Evolutionary conservation across 495 filamentous ascomycete species (phyloP).

Genomic region (Xeromyces bisporus): DNA sequence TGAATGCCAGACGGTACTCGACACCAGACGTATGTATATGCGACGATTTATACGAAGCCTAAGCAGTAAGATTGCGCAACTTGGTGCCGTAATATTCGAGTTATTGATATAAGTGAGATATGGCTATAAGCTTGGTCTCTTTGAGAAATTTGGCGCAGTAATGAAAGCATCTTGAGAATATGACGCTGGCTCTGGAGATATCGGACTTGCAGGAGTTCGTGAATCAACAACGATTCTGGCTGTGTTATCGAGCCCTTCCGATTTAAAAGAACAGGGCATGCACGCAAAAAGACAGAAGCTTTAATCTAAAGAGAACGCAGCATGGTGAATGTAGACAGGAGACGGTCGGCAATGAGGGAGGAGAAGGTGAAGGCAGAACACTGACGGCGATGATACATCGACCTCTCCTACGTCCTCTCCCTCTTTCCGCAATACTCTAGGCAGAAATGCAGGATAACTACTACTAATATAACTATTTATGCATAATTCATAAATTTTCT

Average conservation of each 20-base stretch:
- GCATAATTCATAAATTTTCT: no score
- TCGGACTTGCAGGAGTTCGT: no score
- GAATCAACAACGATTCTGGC: no score
- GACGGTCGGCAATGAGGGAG: not conserved
- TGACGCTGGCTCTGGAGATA: not conserved
- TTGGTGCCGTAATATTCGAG: conserved; percentile 2
- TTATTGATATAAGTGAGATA: conserved; percentile 1
- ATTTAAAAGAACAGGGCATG: not conserved
- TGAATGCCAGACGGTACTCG: no score
- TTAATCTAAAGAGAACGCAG: not conserved
- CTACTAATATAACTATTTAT: no score
- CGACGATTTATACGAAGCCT: conserved; percentile 7
- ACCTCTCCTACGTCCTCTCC: no score
- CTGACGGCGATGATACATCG: no score
- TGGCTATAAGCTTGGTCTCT: conserved; percentile 2
- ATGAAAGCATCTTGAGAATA: conserved; percentile 9
- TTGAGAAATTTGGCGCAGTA: conserved; percentile 4
- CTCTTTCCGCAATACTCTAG: no score
- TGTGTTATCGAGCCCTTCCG: not conserved
- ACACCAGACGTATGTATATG: conserved; percentile 3
- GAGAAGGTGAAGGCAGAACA: no score
- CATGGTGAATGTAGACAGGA: no score
- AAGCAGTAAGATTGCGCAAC: not conserved
- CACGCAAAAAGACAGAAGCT: not conserved
- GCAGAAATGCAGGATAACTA: no score